These are phyloP conservation scores for Geotrichum macrosporum DNA, from an alignment of 1,139 yeast genomes.

Conservation along the genomic window DNA sequence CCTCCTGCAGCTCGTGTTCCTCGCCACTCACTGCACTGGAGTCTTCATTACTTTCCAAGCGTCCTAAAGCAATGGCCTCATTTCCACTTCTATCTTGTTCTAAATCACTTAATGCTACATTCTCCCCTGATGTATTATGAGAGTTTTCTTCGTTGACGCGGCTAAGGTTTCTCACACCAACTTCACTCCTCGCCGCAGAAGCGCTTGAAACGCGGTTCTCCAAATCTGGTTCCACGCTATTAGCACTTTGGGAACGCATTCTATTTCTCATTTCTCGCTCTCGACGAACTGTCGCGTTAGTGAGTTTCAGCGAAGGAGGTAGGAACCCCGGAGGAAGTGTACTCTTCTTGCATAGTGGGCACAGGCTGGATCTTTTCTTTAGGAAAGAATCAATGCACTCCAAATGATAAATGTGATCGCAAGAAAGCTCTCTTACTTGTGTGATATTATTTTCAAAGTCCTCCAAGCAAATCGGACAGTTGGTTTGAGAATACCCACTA, in stretches of 20 bases:
- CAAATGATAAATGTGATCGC: slow-evolving; percentile 31
- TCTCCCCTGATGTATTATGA: too few species aligned
- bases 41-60: background rate
- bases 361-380: slow-evolving; percentile 28
- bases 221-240: too few species aligned
- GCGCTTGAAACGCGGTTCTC: too few species aligned
- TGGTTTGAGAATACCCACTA: slow-evolving; percentile 26
- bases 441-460: slow-evolving; percentile 28
- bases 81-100: too few species aligned
- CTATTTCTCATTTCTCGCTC: slow-evolving; percentile 26
- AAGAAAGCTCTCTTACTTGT: slow-evolving; percentile 30
- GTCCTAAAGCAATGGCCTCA: too few species aligned
- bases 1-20: too few species aligned
- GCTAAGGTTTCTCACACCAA: too few species aligned
- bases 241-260: background rate
- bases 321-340: slow-evolving; percentile 30
- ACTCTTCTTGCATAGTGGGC: slow-evolving; percentile 32
- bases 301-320: slow-evolving; percentile 28
- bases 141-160: too few species aligned
- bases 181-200: too few species aligned
- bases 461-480: slow-evolving; percentile 33
- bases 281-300: slow-evolving; percentile 31
- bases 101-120: too few species aligned
- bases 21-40: background rate
- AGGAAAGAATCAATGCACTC: slow-evolving; percentile 32